phyloP scores from a whole-genome alignment of 768 basidiomycete species.

The Suillus subluteus region DNA sequence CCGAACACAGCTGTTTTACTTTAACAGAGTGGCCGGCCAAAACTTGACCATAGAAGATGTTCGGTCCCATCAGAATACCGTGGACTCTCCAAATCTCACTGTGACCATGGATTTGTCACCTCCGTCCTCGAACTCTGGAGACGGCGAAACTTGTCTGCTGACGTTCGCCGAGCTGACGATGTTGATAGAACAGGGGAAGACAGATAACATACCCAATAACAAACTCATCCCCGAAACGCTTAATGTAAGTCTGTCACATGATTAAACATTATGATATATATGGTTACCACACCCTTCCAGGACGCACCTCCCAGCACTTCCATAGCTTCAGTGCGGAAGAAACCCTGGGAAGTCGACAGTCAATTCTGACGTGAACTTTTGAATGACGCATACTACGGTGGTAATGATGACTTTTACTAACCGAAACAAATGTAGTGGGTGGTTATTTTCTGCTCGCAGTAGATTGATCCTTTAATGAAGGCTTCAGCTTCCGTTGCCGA shows the following conservation, averaged over 20 bases:
- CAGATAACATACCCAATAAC: constrained; percentile 80
- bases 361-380: constrained; percentile 20
- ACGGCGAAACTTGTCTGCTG: constrained; percentile 48
- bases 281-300: constrained; percentile 37
- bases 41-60: constrained; percentile 34
- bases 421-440: not conserved
- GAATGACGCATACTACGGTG: not conserved
- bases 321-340: constrained; percentile 50
- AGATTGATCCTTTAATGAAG: not conserved
- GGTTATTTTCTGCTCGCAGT: not conserved
- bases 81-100: constrained; percentile 13
- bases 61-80: constrained; percentile 16
- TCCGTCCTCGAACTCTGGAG: constrained; percentile 15
- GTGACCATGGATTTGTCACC: constrained; percentile 3
- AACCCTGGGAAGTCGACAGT: constrained; percentile 64
- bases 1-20: constrained; percentile 69
- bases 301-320: constrained; percentile 61
- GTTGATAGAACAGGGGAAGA: constrained; percentile 71
- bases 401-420: not conserved
- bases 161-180: constrained; percentile 70
- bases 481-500: constrained; percentile 3
- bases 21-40: constrained; percentile 53
- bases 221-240: constrained; percentile 67
- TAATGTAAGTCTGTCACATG: constrained; percentile 50
- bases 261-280: not conserved